Conservation (phyloP, 768 basidiomycete species). For the Lentinula sp. region DNA sequence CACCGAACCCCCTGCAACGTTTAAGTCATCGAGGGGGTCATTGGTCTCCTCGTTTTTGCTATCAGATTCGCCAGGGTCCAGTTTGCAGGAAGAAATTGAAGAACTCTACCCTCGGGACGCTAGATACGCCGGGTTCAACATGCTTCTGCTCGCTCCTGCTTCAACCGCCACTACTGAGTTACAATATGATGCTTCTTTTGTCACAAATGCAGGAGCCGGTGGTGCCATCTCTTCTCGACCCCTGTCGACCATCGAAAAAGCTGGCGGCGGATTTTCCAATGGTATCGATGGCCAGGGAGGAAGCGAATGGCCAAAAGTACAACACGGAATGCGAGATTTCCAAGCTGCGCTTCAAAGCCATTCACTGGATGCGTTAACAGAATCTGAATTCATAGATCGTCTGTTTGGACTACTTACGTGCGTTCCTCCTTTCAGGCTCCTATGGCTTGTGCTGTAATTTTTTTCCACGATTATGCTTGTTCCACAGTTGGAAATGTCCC, state of each 20-base stretch:
- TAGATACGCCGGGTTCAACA: slow-evolving; percentile 75
- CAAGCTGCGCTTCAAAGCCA: slow-evolving; percentile 32
- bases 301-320: slow-evolving; percentile 70
- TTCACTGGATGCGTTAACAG: slow-evolving; percentile 31
- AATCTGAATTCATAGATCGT: slow-evolving; percentile 46
- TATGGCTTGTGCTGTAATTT: not conserved
- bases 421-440: slow-evolving; percentile 23
- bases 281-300: slow-evolving; percentile 62
- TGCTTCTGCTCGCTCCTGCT: slow-evolving; percentile 56
- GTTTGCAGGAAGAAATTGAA: slow-evolving; percentile 39
- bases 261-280: slow-evolving; percentile 64
- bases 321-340: slow-evolving; percentile 47
- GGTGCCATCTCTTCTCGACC: slow-evolving; percentile 48
- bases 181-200: slow-evolving; percentile 45
- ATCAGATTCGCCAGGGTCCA: slow-evolving; percentile 30
- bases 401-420: slow-evolving; percentile 69
- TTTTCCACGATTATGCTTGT: slow-evolving; percentile 11
- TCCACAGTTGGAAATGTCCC: slow-evolving; percentile 39
- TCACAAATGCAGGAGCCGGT: slow-evolving; percentile 71
- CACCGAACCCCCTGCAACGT: slow-evolving; percentile 52
- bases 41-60: slow-evolving; percentile 65
- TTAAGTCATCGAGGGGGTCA: slow-evolving; percentile 58
- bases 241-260: slow-evolving; percentile 42
- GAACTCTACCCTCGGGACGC: slow-evolving; percentile 40
- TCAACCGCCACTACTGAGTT: slow-evolving; percentile 15